Percentiles rank a stretch among this genome's conserved stretches.
These are phyloP conservation scores for Mycena latifolia DNA, from an alignment of 768 basidiomycete genomes.

Conservation along the genomic window DNA sequence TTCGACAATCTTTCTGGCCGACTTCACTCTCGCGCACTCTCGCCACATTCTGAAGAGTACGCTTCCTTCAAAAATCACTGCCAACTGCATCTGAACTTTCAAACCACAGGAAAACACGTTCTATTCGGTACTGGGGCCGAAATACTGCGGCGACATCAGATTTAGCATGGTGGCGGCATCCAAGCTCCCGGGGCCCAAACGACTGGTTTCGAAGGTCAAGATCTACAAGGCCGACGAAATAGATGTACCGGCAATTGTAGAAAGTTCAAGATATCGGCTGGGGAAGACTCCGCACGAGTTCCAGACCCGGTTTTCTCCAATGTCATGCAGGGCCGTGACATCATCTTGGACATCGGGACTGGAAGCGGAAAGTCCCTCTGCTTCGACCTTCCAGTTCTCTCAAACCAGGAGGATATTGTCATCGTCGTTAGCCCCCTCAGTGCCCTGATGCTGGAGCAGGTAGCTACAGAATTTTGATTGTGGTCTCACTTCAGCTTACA, in stretches of 20 bases:
- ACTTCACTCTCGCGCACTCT: not conserved
- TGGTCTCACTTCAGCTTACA: not conserved
- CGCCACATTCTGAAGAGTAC: conserved; percentile 3
- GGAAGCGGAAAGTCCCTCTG: conserved; percentile 24
- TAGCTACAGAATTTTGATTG: not conserved
- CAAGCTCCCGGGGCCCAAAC: not conserved
- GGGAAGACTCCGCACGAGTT: conserved; percentile 14
- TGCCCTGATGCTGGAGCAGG: conserved; percentile 11
- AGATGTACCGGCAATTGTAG: not conserved
- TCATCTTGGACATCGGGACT: conserved; percentile 14
- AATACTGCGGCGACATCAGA: not conserved
- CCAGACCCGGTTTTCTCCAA: conserved; percentile 2
- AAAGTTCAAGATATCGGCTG: not conserved
- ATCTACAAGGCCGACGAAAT: conserved; percentile 1
- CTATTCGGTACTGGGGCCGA: not conserved
- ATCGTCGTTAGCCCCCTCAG: conserved; percentile 8
- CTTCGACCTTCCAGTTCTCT: conserved; percentile 3
- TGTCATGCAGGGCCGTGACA: conserved; percentile 17
- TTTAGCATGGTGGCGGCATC: conserved; percentile 3
- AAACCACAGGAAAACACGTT: not conserved
- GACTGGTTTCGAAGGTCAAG: conserved; percentile 9
- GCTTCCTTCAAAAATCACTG: no score
- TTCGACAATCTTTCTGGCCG: conserved; percentile 7
- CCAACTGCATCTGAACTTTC: no score
- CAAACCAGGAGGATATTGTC: conserved; percentile 8